Conservation (phyloP, 805 yeast species). For the Candida insectorum region DNA sequence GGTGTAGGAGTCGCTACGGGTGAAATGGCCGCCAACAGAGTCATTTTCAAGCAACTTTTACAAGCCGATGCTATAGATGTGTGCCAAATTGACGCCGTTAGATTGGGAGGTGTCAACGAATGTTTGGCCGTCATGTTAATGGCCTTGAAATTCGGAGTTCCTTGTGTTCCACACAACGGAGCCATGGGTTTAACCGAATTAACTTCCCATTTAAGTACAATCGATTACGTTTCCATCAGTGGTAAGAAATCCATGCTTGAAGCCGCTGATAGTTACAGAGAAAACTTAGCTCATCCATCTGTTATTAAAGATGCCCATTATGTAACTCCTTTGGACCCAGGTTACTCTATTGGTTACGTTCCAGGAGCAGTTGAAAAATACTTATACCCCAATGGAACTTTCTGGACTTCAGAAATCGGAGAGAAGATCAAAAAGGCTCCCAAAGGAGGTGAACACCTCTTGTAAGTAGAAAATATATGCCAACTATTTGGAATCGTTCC, state of each 20-base stretch:
- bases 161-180: slow-evolving; percentile 16
- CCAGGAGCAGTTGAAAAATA: slow-evolving; percentile 13
- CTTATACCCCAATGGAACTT: slow-evolving; percentile 12
- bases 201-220: slow-evolving; percentile 13
- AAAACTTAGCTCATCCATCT: slow-evolving; percentile 12
- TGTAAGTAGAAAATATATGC: too few species aligned
- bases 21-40: slow-evolving; percentile 15
- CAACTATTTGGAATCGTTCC: too few species aligned
- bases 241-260: slow-evolving; percentile 15
- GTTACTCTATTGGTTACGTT: slow-evolving; percentile 14
- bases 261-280: slow-evolving; percentile 16
- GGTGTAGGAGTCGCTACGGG: slow-evolving; percentile 15
- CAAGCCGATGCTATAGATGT: slow-evolving; percentile 16
- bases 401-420: slow-evolving; percentile 17
- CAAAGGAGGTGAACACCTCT: slow-evolving; percentile 12
- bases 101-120: slow-evolving; percentile 14
- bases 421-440: slow-evolving; percentile 13
- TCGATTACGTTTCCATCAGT: slow-evolving; percentile 13
- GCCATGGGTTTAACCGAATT: slow-evolving; percentile 16
- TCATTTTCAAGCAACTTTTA: slow-evolving; percentile 14
- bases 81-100: slow-evolving; percentile 15
- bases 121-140: slow-evolving; percentile 16
- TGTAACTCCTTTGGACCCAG: slow-evolving; percentile 15
- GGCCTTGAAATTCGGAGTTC: slow-evolving; percentile 13
- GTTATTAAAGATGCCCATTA: slow-evolving; percentile 14